Conservation (phyloP, 805 yeast species). For the Metschnikowia amazonensis region DNA sequence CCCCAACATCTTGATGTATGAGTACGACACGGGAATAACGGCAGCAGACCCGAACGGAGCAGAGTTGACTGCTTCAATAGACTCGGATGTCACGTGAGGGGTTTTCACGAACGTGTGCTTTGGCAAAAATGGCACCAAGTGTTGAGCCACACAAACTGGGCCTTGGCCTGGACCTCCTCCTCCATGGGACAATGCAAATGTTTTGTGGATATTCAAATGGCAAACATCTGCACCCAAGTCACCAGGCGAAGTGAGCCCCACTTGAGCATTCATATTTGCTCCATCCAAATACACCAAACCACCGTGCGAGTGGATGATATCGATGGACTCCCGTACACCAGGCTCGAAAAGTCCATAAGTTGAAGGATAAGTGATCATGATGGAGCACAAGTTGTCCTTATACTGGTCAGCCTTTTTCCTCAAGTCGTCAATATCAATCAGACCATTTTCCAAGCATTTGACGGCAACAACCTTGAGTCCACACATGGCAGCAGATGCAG, state of each 20-base stretch:
- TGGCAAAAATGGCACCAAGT: conserved; percentile 79
- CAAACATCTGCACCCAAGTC: conserved; percentile 98
- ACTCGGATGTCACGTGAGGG: conserved; percentile 46
- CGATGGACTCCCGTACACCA: conserved; percentile 77
- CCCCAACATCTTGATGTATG: conserved; percentile 94
- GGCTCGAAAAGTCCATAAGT: conserved; percentile 97
- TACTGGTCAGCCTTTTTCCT: conserved; percentile 67
- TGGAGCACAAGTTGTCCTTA: conserved; percentile 71
- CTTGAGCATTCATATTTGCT: conserved; percentile 99
- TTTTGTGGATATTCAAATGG: conserved; percentile 93
- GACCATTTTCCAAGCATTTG: conserved; percentile 81
- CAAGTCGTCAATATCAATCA: conserved; percentile 77
- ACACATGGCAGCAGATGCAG: conserved; percentile 97
- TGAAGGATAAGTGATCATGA: conserved; percentile 97
- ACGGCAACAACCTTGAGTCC: conserved; percentile 92
- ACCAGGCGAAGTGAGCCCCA: conserved; percentile 95
- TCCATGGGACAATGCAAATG: conserved; percentile 97
- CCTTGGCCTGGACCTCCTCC: conserved; percentile 99
- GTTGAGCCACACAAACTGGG: conserved; percentile 88
- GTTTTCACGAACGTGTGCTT: conserved; percentile 60
- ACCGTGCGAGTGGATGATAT: conserved; percentile 78
- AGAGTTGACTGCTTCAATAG: conserved; percentile 75
- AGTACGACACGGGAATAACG: conserved; percentile 88
- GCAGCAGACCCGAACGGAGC: conserved; percentile 97
- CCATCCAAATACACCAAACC: conserved; percentile 98